Evolutionary conservation across 176 grass and related monocot genomes (phyloP), one percentile per base, ranked within the genome.

Genomic region (Paspalum notatum): DNA sequence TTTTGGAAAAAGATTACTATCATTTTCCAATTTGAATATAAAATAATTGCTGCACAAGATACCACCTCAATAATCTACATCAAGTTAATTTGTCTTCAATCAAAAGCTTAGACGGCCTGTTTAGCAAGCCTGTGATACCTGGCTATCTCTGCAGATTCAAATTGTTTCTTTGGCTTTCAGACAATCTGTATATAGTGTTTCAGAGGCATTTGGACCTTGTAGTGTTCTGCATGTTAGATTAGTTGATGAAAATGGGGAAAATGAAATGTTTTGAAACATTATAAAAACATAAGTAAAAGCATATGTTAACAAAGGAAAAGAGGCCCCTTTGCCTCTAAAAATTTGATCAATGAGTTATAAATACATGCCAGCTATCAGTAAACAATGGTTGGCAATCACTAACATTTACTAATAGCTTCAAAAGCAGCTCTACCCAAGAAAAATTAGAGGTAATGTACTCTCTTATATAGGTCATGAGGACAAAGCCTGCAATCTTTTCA

Each of bases 401-500:
- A 52, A 48, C 17, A 46, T 24, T 61, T 80, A 15, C 15, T 42
- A 64, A 72, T 17, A 17, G 68, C 74, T 64, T 80, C 39, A 58
- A 73, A n/a, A 54, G 62, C 42, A 47, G 5, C 4, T 47, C 1
- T 66, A 15, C 20, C 50, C 69, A 67, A 86, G 24, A 80, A 80
- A 32, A 32, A 16, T 42, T 3, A 24, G 20, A 69, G 44, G 3
- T 48, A 21, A 63, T 73, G 50, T 26, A 0, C 66, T 12, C 48
- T 32, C 14, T 25, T 83, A 20, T 66, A 48, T 50, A 79, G 74
- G 67, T 66, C 26, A 55, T 0, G 39, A 25, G 48, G 78, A 74
- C 8, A 75, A 41, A 27, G 32, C 27, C 13, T 89, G 88, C 63
- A 45, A 91, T 70, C 58, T 91, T 32, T 93, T 82, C 77, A 82